A percentile compares a stretch with the other conserved stretches of the same genome.
phyloP scores from a whole-genome alignment of 768 basidiomycete species.

The Tricholoma hemisulphureum region DNA sequence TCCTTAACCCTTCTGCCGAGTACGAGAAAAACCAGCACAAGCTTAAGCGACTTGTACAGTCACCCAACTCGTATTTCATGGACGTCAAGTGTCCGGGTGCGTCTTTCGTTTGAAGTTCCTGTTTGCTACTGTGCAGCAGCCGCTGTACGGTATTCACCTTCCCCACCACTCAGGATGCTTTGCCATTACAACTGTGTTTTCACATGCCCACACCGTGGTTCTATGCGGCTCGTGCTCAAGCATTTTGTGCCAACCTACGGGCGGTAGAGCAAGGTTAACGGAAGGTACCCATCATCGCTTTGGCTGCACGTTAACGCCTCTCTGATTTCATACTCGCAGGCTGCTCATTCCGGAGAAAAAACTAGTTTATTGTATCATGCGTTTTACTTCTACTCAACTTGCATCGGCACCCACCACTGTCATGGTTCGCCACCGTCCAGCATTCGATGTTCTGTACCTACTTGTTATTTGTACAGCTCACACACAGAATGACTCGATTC shows the following conservation, averaged over 20 bases:
- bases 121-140: not conserved
- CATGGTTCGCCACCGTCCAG: not conserved
- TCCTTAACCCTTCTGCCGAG: constrained; percentile 92
- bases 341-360: constrained; percentile 97
- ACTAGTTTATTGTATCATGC: constrained; percentile 43
- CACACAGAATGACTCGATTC: not conserved
- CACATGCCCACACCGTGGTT: constrained; percentile 97
- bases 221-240: constrained; percentile 90
- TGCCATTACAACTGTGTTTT: constrained; percentile 96
- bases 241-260: constrained; percentile 96
- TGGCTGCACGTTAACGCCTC: constrained; percentile 2
- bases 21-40: constrained; percentile 91
- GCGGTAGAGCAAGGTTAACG: constrained; percentile 96
- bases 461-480: not conserved
- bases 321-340: constrained; percentile 46
- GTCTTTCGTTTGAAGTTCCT: constrained; percentile 28
- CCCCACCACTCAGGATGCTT: constrained; percentile 72
- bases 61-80: constrained; percentile 99
- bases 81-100: constrained; percentile 97
- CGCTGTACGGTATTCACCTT: constrained; percentile 7
- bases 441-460: not conserved
- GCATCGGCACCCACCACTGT: constrained; percentile 2
- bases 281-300: constrained; percentile 68
- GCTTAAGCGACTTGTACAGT: constrained; percentile 98
- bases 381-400: constrained; percentile 9